Evolutionary conservation across 2,329 filamentous ascomycete species (phyloP).

Genomic region (Dothiorella sarmentorum): DNA sequence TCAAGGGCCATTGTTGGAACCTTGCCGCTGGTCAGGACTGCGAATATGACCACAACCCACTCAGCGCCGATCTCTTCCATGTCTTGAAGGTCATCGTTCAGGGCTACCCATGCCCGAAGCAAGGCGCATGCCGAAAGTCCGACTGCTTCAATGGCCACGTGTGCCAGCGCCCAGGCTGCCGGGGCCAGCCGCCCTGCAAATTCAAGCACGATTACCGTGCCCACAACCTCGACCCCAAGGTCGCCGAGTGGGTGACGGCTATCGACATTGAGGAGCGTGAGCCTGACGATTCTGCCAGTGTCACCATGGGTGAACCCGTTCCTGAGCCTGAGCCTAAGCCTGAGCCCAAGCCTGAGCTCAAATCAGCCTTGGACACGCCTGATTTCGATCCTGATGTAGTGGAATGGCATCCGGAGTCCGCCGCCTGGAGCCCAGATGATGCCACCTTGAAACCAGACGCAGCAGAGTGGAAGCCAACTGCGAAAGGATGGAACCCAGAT

Average conservation of each 20-base stretch:
- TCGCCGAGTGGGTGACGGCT: constrained; percentile 25
- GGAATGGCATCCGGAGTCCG: constrained; percentile 1
- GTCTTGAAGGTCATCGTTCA: constrained; percentile 47
- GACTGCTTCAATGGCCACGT: constrained; percentile 49
- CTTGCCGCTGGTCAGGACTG: constrained; percentile 26
- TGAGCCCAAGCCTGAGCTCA: neutral
- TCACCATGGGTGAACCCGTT: neutral
- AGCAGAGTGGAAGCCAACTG: neutral
- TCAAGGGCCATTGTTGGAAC: constrained; percentile 38
- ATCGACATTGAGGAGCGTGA: constrained; percentile 13
- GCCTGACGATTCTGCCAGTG: neutral
- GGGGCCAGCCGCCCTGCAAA: constrained; percentile 24
- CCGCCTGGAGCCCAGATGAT: neutral
- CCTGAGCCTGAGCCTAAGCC: neutral
- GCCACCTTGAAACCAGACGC: neutral
- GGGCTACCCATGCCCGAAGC: constrained; percentile 41
- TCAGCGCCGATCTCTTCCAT: constrained; percentile 39
- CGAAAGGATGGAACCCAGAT: too few species aligned
- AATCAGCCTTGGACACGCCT: neutral
- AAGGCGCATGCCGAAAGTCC: constrained; percentile 40
- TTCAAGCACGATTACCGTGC: constrained; percentile 25
- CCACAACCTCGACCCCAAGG: constrained; percentile 25
- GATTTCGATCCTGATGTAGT: neutral
- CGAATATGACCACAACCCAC: constrained; percentile 46
- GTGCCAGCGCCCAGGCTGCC: constrained; percentile 36